A percentile compares a stretch with the other conserved stretches of the same genome.
Conservation (phyloP, 768 basidiomycete species). For the Suillus fuscotomentosus region DNA sequence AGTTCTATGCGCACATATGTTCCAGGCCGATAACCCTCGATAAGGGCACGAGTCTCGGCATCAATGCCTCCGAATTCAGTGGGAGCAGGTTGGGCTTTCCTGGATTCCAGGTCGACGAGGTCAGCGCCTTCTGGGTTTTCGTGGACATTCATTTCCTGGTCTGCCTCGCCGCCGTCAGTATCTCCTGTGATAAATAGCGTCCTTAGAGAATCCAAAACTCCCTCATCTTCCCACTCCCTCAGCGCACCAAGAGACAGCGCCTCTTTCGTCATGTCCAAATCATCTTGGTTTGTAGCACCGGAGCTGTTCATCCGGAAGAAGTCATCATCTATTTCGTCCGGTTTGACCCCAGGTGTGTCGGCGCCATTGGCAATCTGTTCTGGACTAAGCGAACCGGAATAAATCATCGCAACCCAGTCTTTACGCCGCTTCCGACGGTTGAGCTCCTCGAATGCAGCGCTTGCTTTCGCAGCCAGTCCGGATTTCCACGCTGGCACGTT, state of each 20-base stretch:
- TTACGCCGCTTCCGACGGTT: conserved; percentile 41
- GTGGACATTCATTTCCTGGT: conserved; percentile 40
- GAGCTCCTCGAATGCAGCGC: conserved; percentile 41
- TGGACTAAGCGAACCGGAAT: conserved; percentile 65
- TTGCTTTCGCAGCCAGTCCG: conserved; percentile 54
- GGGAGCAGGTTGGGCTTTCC: conserved; percentile 6
- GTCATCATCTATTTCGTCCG: conserved; percentile 57
- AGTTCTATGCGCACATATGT: conserved; percentile 93
- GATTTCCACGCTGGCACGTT: conserved; percentile 73
- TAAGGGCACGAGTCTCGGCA: conserved; percentile 70
- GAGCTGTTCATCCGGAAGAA: conserved; percentile 65
- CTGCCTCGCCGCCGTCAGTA: conserved; percentile 34
- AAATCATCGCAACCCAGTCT: conserved; percentile 87
- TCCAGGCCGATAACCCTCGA: conserved; percentile 91
- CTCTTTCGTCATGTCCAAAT: conserved; percentile 71
- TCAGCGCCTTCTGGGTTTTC: conserved; percentile 37
- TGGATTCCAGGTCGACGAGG: conserved; percentile 42
- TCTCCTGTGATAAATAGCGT: conserved; percentile 87
- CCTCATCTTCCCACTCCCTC: conserved; percentile 82
- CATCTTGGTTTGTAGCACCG: conserved; percentile 40
- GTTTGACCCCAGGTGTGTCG: background rate
- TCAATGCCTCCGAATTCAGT: conserved; percentile 84
- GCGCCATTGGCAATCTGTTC: conserved; percentile 58
- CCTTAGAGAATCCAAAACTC: conserved; percentile 81
- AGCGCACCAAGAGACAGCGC: conserved; percentile 46